phyloP scores from a whole-genome alignment of 306 rosid species.

The Vachellia pachyceras region DNA sequence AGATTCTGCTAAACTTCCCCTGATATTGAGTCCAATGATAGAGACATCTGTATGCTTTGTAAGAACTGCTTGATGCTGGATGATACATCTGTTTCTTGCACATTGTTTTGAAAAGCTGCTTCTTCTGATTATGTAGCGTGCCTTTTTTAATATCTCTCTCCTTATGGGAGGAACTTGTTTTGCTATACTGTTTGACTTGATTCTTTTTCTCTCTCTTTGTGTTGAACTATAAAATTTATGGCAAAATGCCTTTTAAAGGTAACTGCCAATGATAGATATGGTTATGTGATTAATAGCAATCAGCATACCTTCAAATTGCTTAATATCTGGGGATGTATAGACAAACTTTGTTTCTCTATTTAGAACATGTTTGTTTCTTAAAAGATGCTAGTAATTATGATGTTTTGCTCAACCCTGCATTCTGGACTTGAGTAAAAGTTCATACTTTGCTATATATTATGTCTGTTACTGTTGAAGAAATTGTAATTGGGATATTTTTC shows the following conservation, averaged over 20 bases:
- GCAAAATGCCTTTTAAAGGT: not conserved
- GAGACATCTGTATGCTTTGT: conserved; percentile 1
- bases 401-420: not conserved
- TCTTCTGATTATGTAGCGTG: not conserved
- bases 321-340: not conserved
- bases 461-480: not conserved
- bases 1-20: not conserved
- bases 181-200: not conserved
- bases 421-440: not conserved
- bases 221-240: not conserved
- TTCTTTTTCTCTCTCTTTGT: not conserved
- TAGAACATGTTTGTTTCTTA: not conserved
- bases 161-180: not conserved
- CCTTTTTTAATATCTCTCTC: not conserved
- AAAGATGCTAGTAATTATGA: not conserved
- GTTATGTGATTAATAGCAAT: not conserved
- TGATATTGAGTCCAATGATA: not conserved
- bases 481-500: not conserved
- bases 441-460: not conserved
- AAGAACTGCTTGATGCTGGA: conserved; percentile 4
- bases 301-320: conserved; percentile 1
- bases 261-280: too few relatives aligned
- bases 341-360: not conserved
- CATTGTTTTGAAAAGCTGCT: not conserved
- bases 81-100: not conserved